Percentiles rank a stretch among this genome's conserved stretches.
Evolutionary conservation across 23 red algal genomes (phyloP).

Genomic region (Agarophyton chilense): DNA sequence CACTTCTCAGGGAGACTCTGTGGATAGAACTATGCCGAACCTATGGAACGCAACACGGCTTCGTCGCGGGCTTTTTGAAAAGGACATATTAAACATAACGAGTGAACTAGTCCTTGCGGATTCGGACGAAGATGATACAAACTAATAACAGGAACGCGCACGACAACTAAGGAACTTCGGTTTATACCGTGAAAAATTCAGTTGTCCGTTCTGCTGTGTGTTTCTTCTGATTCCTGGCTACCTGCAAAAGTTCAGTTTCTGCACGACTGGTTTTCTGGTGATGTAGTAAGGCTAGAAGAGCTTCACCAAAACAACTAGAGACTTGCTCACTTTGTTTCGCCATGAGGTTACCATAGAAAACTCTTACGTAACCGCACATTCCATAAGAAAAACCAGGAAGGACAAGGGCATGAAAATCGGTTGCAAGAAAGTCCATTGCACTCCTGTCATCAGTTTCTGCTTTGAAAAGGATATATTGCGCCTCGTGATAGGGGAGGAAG

Average conservation of each 20-base stretch:
- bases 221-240: not conserved
- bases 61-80: not conserved
- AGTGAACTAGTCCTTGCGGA: constrained; percentile 2
- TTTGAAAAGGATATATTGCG: not conserved
- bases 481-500: constrained; percentile 28
- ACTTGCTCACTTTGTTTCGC: not conserved
- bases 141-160: not conserved
- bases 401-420: not conserved
- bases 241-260: not conserved
- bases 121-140: not conserved
- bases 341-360: constrained; percentile 8
- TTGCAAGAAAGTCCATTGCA: constrained; percentile 29
- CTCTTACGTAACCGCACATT: constrained; percentile 41
- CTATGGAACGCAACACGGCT: constrained; percentile 1
- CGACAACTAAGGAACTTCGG: not conserved
- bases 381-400: constrained; percentile 29
- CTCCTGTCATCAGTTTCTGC: constrained; percentile 3
- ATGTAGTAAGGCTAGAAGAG: not conserved
- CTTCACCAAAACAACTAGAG: not conserved
- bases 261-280: not conserved
- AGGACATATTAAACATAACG: not conserved
- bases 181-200: too few species aligned
- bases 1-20: not conserved
- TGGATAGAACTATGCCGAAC: too few species aligned
- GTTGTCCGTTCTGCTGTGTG: not conserved